Evolutionary conservation across 164 flowering plant species (phyloP), one percentile per base, ranked within the genome.

Genomic region (Litsea cubeba): DNA sequence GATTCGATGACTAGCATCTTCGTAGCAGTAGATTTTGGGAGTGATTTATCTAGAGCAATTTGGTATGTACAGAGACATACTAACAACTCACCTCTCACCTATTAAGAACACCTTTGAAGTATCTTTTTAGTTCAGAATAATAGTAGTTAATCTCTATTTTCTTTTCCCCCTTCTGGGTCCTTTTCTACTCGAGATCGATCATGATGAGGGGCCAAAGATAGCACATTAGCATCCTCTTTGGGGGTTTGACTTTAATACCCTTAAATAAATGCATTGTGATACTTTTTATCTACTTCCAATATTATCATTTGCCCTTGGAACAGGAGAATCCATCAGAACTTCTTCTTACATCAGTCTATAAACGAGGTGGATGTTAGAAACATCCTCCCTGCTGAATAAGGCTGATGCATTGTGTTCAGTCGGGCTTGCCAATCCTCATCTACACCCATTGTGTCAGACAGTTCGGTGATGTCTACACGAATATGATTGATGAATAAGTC

Each of bases 191-290:
- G 98, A 96, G 82, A 90, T 94, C 78, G 98, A 94, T 80, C 93
- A 87, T 75, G 99, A 96, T 76, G 99, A 96, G 79, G 87, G 97
- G 90, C 91, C 15, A 98, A 94, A 82, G 95, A 89, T 72, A 98
- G 98, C 75, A 94, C 97, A 57, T 79, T 94, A 63, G 94, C 98
- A 46, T 94, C 95, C 65, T 88, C 89, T 72, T 82, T 94, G 81
- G 85, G 85, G 82, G 99, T 94, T 77, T 85, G 91, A 25, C 71
- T 76, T 60, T 65, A 40, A 30, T 30, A 49, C 25, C 12, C 58
- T 28, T 26, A 25, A 24, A 62, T n/a, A 50, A 30, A 30, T 6
- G 49, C 17, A 12, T 32, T 22, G 4, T 81, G 98, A 97, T 78
- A 98, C 97, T 68, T 86, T 85, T 15, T 94, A 98, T 83, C 3